Evolutionary conservation across 257 asterid genomes (phyloP), one percentile per base, ranked within the genome.

Genomic region (Perilla frutescens): DNA sequence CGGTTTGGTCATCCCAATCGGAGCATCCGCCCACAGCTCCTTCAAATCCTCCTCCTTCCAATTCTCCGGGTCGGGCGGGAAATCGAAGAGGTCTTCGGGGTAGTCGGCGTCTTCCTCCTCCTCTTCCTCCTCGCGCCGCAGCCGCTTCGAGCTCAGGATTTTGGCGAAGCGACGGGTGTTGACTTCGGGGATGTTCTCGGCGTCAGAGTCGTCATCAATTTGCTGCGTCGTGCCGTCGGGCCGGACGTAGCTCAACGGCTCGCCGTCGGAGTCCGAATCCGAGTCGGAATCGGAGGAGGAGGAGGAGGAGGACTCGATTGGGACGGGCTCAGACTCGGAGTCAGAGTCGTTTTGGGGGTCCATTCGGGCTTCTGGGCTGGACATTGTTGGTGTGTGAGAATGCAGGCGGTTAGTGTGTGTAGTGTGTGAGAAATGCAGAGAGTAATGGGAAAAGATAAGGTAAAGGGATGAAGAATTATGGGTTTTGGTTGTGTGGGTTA

Each of bases 1-100:
- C 3, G 97, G 90, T 51, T 89, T 87, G 7, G 88, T 85, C 91
- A 84, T 85, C 78, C 26, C 79, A 56, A 81, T 0, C 0, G 99
- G 99, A 62, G 88, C 97, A 85, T 95, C 99, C 65, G 82, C 97
- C 99, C 99, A 95, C 0, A 88, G 74, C 86, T 95, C 99, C 86
- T 78, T 89, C 90, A 95, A 77, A 71, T 92, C 98, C 86, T 86
- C 91, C 84, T 95, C 99, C 61, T 69, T 81, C 99, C 99, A 95
- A 40, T 92, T 87, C 34, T 95, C 99, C 6, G 84, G 82, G 85
- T 95, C 99, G 56, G 63, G 71, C 0, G 99, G 98, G 36, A 95
- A 95, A 66, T 95, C 82, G 77, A 74, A 94, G 1, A 53, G 81
- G 76, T 91, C 93, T 4, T 91, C 96, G 1, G 57, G 83, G 50